Conservation (phyloP, 352 stramenopile species). For the Ophiocytium majus region DNA sequence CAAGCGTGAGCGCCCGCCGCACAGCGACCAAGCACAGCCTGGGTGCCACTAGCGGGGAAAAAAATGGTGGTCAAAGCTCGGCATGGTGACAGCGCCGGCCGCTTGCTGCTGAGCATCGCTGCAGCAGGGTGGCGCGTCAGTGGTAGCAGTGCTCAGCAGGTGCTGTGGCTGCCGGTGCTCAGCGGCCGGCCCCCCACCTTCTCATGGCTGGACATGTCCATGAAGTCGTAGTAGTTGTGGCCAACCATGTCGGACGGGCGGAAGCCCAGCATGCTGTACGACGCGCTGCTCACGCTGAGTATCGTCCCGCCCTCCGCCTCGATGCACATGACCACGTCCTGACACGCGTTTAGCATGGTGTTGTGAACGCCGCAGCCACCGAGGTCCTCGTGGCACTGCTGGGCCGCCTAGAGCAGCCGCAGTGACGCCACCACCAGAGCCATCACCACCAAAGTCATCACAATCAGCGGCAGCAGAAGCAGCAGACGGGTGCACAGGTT, state of each 20-base stretch:
- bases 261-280: background rate
- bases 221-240: slow-evolving; percentile 21
- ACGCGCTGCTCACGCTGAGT: background rate
- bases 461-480: background rate
- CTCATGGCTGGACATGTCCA: slow-evolving; percentile 13
- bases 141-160: too few relatives aligned
- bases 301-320: background rate
- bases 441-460: background rate
- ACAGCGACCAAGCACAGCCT: too few relatives aligned
- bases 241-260: background rate
- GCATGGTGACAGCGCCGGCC: too few relatives aligned
- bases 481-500: background rate
- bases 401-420: background rate
- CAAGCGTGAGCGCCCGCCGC: background rate
- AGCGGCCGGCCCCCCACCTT: too few relatives aligned
- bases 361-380: background rate
- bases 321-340: slow-evolving; percentile 14
- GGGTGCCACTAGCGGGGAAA: too few relatives aligned
- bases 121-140: too few relatives aligned
- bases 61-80: too few relatives aligned
- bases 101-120: too few relatives aligned
- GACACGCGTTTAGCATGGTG: background rate
- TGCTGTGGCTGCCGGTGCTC: too few relatives aligned
- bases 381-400: background rate
- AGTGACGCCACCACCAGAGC: background rate